Conservation (phyloP, 2,329 filamentous ascomycete genomes). For the Fusarium duplospermum region DNA sequence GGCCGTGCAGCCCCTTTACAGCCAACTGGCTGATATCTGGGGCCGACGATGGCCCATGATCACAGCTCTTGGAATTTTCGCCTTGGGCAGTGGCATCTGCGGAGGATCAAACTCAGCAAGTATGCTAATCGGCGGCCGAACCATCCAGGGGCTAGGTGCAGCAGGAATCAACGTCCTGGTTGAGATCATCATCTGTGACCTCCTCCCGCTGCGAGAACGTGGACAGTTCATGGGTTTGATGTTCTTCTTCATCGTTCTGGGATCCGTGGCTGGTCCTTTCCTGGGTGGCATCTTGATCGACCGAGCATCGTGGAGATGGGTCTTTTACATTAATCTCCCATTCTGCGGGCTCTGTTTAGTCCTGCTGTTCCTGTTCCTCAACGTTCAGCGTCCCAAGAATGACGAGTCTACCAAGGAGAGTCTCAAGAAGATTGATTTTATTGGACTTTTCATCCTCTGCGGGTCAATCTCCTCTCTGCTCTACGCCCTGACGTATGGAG, state of each 20-base stretch:
- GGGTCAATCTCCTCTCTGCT: slow-evolving; percentile 55
- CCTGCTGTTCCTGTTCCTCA: slow-evolving; percentile 39
- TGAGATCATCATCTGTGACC: slow-evolving; percentile 53
- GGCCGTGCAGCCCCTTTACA: not conserved
- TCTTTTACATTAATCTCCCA: slow-evolving; percentile 57
- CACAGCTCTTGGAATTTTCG: not conserved
- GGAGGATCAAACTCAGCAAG: not conserved
- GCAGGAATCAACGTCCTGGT: slow-evolving; percentile 50
- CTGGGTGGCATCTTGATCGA: slow-evolving; percentile 45
- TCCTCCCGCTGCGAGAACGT: slow-evolving; percentile 61
- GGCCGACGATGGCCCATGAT: not conserved
- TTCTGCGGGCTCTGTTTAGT: slow-evolving; percentile 39
- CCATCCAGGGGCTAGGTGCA: slow-evolving; percentile 60
- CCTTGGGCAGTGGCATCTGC: not conserved
- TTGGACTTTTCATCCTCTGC: slow-evolving; percentile 55
- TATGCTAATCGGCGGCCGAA: not conserved
- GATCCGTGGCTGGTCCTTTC: slow-evolving; percentile 48
- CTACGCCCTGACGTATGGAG: slow-evolving; percentile 65
- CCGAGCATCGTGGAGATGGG: slow-evolving; percentile 55
- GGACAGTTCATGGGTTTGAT: slow-evolving; percentile 54
- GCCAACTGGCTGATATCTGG: not conserved
- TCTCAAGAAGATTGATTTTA: slow-evolving; percentile 51
- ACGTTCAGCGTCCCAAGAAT: slow-evolving; percentile 31
- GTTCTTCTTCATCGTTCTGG: slow-evolving; percentile 47
- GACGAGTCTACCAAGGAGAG: slow-evolving; percentile 15